Evolutionary conservation across 2,329 filamentous ascomycete species (phyloP).

Genomic region (Fusarium citri): DNA sequence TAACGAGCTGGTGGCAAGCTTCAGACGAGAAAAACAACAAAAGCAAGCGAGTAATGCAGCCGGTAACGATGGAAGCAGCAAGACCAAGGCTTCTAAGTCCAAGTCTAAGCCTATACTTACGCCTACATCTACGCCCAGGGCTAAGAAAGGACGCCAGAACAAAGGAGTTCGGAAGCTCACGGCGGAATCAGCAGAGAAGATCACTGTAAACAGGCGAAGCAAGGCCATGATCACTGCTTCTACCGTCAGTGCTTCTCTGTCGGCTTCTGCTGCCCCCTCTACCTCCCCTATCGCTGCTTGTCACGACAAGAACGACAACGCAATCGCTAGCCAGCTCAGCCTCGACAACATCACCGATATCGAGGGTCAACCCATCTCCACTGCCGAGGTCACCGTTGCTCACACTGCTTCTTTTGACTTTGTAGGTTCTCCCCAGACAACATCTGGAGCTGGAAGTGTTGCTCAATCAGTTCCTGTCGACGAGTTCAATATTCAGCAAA

Average conservation of each 20-base stretch:
- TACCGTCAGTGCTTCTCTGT: neutral
- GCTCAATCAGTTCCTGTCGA: neutral
- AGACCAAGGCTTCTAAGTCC: constrained; percentile 1
- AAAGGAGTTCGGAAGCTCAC: neutral
- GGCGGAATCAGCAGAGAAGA: neutral
- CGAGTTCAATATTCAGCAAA: neutral
- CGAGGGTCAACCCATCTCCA: neutral
- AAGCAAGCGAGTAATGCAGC: neutral
- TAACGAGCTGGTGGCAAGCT: neutral
- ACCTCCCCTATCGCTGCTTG: neutral
- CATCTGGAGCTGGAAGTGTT: neutral
- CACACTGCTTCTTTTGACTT: neutral
- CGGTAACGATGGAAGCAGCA: neutral
- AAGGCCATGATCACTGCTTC: neutral
- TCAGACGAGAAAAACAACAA: neutral
- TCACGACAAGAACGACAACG: neutral
- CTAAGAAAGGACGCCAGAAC: neutral
- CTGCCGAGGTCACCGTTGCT: neutral
- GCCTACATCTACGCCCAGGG: neutral
- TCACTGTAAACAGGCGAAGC: neutral
- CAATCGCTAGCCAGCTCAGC: neutral
- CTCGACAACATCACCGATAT: neutral
- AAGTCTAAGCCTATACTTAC: neutral
- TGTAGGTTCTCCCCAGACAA: too few relatives aligned
- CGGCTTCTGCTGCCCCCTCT: neutral